phyloP scores from a whole-genome alignment of 306 rosid species.

The Pyrus pyrifolia region DNA sequence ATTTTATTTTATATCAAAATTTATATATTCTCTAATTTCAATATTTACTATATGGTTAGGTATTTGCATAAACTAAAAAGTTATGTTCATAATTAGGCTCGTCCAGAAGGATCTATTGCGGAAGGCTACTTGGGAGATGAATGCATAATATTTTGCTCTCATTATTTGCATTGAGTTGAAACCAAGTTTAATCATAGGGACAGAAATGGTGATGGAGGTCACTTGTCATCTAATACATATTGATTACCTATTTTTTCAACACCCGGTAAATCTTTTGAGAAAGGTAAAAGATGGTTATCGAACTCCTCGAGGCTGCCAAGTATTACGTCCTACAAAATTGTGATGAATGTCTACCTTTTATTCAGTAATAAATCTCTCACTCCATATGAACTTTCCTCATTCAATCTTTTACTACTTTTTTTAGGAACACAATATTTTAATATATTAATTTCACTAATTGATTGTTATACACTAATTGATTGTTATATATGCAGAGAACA shows the following conservation, averaged over 20 bases:
- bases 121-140: no score
- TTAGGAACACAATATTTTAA: neutral
- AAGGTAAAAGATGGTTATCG: neutral
- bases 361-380: neutral
- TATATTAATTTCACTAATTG: neutral
- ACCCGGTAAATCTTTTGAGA: neutral
- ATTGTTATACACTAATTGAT: neutral
- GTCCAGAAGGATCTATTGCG: no score
- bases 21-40: no score
- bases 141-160: neutral
- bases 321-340: neutral
- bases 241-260: neutral
- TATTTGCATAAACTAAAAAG: no score
- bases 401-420: neutral
- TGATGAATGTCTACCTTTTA: neutral
- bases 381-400: neutral
- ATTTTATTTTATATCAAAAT: no score
- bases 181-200: neutral
- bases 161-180: neutral
- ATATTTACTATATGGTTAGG: no score
- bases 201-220: neutral
- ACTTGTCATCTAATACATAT: neutral
- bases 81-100: no score
- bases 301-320: neutral
- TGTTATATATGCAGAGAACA: neutral